phyloP scores from a whole-genome alignment of 73 alveolate species.

The Paramecium sonneborni region DNA sequence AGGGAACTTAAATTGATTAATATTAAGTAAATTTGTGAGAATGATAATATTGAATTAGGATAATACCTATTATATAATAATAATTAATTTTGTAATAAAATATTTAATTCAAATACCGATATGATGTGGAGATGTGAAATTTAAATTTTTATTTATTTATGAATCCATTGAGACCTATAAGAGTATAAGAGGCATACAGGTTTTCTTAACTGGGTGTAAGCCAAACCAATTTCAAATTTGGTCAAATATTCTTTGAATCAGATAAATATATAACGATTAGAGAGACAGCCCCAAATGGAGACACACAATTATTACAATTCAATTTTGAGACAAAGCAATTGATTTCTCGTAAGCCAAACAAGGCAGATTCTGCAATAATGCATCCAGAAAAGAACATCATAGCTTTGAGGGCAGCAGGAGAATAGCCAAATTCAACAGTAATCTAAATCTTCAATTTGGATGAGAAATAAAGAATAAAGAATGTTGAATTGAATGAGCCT shows the following conservation, averaged over 20 bases:
- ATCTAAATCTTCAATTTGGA: conserved; percentile 83
- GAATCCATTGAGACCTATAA: conserved; percentile 21
- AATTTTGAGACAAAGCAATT: conserved; percentile 7
- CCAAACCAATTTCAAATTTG: conserved; percentile 87
- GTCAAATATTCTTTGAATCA: conserved; percentile 90
- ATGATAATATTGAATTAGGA: too few species aligned
- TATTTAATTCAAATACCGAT: background rate
- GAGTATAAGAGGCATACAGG: conserved; percentile 26
- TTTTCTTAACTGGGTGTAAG: conserved; percentile 78
- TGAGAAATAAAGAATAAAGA: conserved; percentile 77
- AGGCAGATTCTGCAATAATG: conserved; percentile 97
- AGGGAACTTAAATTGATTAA: too few species aligned
- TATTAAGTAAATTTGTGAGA: too few species aligned
- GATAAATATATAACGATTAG: conserved; percentile 93
- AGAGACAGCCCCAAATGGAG: conserved; percentile 81
- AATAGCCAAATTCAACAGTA: conserved; percentile 69
- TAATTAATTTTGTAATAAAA: background rate
- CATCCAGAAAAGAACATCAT: conserved; percentile 93
- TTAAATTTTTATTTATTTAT: background rate
- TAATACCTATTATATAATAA: background rate
- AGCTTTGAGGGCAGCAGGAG: conserved; percentile 92
- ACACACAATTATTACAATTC: conserved; percentile 26
- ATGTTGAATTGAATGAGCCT: conserved; percentile 79
- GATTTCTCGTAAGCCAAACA: conserved; percentile 88
- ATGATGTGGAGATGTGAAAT: conserved; percentile 1